Percentiles rank a stretch among this genome's conserved stretches.
Conservation (phyloP, 179 eudicot species). For the Silene vulgaris region DNA sequence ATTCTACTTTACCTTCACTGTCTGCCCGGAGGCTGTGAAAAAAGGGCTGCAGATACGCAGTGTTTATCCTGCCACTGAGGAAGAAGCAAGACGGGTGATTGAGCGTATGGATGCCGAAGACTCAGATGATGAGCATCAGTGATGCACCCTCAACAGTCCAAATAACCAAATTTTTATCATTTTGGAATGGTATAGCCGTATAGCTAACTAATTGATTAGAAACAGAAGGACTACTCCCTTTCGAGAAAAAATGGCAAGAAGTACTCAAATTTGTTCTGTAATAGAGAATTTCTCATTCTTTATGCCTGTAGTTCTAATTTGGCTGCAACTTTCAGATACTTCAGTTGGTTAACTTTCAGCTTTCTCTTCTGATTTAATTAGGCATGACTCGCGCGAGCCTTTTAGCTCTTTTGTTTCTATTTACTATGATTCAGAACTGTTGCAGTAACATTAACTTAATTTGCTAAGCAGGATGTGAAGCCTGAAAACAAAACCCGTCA, state of each 20-base stretch:
- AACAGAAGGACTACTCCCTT: background rate
- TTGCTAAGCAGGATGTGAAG: too few species aligned
- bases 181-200: background rate
- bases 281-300: background rate
- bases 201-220: constrained; percentile 9
- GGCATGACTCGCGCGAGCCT: too few species aligned
- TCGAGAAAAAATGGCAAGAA: background rate
- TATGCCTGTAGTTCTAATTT: background rate
- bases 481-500: too few species aligned
- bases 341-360: background rate
- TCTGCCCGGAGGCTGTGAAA: constrained; percentile 52
- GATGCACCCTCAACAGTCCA: background rate
- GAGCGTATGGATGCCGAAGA: constrained; percentile 72
- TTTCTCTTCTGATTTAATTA: too few species aligned
- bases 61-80: constrained; percentile 83
- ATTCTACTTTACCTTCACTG: constrained; percentile 85
- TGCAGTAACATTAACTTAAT: too few species aligned
- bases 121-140: constrained; percentile 19
- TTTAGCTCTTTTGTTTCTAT: too few species aligned
- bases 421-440: too few species aligned
- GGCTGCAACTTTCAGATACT: background rate
- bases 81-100: constrained; percentile 72
- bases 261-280: background rate
- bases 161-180: background rate
- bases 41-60: constrained; percentile 65